phyloP scores from a whole-genome alignment of 2,329 filamentous ascomycete genomes.

The Talaromyces sp. region DNA sequence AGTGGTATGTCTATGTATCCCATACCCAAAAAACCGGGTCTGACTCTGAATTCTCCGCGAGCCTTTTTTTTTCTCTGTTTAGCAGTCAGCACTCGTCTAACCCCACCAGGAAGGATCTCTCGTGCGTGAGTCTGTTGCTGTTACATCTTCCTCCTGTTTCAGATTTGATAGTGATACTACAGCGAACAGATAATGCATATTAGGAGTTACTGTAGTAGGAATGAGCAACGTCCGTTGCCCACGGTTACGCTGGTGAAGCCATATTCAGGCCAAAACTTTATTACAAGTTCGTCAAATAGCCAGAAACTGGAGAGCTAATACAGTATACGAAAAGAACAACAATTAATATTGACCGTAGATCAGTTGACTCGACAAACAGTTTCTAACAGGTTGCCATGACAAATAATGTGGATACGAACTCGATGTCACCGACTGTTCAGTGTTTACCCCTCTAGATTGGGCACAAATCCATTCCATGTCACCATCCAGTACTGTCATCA shows the following conservation, averaged over 20 bases:
- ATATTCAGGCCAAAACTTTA: neutral
- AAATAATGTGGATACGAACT: neutral
- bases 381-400: neutral
- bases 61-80: neutral
- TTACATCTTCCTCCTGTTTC: neutral
- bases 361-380: neutral
- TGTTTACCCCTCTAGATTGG: neutral
- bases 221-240: too few species aligned
- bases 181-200: neutral
- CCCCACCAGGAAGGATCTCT: neutral
- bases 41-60: neutral
- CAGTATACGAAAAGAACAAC: neutral
- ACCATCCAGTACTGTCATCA: neutral
- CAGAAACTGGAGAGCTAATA: neutral
- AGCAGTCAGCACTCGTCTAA: neutral
- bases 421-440: neutral
- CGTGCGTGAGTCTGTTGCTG: neutral
- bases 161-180: neutral
- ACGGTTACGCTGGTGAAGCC: too few species aligned
- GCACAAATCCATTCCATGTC: neutral
- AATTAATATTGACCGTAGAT: neutral
- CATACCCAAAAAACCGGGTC: neutral
- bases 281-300: neutral
- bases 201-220: too few species aligned
- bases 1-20: neutral